phyloP scores from a whole-genome alignment of 1,284 basidiomycete genomes.

The Puccinia triticina region DNA sequence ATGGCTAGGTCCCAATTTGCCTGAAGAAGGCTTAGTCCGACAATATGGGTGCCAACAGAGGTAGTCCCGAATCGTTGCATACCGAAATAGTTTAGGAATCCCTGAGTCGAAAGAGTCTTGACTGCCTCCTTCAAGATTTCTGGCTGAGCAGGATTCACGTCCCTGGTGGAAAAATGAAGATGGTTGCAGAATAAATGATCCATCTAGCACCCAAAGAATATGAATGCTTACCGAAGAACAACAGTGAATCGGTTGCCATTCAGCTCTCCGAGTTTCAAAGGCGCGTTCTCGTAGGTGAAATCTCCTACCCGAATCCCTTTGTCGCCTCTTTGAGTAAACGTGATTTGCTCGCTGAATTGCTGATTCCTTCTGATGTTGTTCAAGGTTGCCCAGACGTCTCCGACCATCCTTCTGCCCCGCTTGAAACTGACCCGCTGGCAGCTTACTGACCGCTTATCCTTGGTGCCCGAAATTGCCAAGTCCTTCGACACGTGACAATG shows the following conservation, averaged over 20 bases:
- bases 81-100: slow-evolving; percentile 96
- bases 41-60: slow-evolving; percentile 88
- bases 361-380: slow-evolving; percentile 29
- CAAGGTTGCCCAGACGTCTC: slow-evolving; percentile 66
- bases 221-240: slow-evolving; percentile 68
- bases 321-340: slow-evolving; percentile 74
- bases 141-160: slow-evolving; percentile 74
- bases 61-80: slow-evolving; percentile 99
- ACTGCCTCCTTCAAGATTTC: slow-evolving; percentile 76
- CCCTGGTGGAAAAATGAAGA: slow-evolving; percentile 58
- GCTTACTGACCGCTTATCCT: slow-evolving; percentile 96
- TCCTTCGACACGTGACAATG: slow-evolving; percentile 65
- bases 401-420: slow-evolving; percentile 73
- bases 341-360: slow-evolving; percentile 43
- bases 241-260: slow-evolving; percentile 96
- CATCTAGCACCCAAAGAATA: too few species aligned
- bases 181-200: background rate
- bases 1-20: slow-evolving; percentile 86
- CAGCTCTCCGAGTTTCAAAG: slow-evolving; percentile 87
- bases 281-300: slow-evolving; percentile 76
- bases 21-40: slow-evolving; percentile 84
- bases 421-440: slow-evolving; percentile 86
- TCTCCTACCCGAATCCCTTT: slow-evolving; percentile 87
- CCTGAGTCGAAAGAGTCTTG: slow-evolving; percentile 76
- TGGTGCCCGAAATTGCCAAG: slow-evolving; percentile 89